Conservation (phyloP, 2,329 filamentous ascomycete genomes). For the Colletotrichum neosansevieriae region DNA sequence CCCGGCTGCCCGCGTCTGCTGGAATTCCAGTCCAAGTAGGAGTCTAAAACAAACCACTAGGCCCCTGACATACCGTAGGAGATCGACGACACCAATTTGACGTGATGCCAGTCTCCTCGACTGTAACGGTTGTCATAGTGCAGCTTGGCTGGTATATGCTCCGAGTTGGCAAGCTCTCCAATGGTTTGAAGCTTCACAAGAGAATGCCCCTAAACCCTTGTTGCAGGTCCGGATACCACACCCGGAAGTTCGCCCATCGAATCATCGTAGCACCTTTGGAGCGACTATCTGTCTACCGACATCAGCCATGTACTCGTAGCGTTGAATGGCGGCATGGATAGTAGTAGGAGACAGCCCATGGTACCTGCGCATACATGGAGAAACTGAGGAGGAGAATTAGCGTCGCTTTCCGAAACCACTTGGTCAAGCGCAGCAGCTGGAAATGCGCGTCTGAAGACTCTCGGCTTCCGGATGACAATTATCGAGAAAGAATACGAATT, state of each 20-base stretch:
- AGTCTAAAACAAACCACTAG: no score
- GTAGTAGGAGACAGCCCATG: constrained; percentile 1
- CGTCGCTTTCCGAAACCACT: constrained; percentile 1
- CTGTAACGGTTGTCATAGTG: no score
- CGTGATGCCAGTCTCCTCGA: no score
- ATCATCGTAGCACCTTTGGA: no score
- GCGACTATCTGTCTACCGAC: not conserved
- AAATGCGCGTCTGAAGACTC: not conserved
- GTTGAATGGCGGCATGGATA: constrained; percentile 9
- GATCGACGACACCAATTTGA: no score
- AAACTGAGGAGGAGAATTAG: not conserved
- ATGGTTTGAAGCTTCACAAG: not conserved
- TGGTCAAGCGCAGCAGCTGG: not conserved
- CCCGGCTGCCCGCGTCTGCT: no score
- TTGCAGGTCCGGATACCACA: not conserved
- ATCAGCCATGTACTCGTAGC: not conserved
- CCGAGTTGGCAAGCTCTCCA: no score
- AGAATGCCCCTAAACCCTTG: not conserved
- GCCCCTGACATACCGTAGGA: no score
- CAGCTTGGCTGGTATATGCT: no score
- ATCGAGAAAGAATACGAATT: not conserved
- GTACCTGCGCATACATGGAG: constrained; percentile 22
- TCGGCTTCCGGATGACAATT: not conserved
- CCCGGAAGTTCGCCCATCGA: no score
- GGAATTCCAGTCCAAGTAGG: no score